Evolutionary conservation across 2,329 filamentous ascomycete genomes (phyloP).

Genomic region (Lizonia empirigonia): DNA sequence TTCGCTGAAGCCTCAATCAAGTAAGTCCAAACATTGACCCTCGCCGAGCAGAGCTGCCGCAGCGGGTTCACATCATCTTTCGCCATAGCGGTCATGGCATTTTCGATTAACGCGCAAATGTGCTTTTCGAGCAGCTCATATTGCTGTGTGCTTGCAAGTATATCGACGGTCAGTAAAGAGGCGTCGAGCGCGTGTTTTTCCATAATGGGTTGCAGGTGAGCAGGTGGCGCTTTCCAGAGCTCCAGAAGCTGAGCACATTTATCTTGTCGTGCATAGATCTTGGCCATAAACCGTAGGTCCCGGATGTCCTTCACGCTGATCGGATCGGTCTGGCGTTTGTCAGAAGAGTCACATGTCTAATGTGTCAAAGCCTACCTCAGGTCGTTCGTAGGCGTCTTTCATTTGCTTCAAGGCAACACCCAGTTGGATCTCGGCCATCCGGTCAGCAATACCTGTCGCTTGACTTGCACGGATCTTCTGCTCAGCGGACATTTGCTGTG

Average conservation of each 20-base stretch:
- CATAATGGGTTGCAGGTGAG: conserved; percentile 23
- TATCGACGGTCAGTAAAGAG: conserved; percentile 23
- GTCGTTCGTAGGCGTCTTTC: conserved; percentile 36
- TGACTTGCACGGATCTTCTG: conserved; percentile 21
- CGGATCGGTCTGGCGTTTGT: conserved; percentile 29
- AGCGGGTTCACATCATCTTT: conserved; percentile 10
- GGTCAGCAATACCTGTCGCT: conserved; percentile 11
- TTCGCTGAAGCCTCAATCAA: conserved; percentile 23
- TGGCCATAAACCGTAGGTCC: conserved; percentile 44
- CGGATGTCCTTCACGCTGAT: conserved; percentile 38
- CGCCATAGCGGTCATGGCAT: conserved; percentile 1
- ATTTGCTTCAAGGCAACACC: conserved; percentile 32
- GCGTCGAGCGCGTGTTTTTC: conserved; percentile 33
- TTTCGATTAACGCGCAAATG: conserved; percentile 23
- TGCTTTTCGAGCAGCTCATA: conserved; percentile 28
- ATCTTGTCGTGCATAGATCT: conserved; percentile 36
- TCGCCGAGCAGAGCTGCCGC: conserved; percentile 24
- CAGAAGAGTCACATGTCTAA: conserved; percentile 2
- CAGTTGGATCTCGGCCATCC: conserved; percentile 26
- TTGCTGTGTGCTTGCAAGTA: conserved; percentile 16
- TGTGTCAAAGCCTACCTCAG: conserved; percentile 22
- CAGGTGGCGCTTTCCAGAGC: conserved; percentile 30
- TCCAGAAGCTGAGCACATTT: conserved; percentile 32
- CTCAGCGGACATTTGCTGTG: conserved; percentile 36
- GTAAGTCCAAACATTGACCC: conserved; percentile 27